phyloP scores from a whole-genome alignment of 176 grass and related monocot species.

The Coix lacrymajobi region DNA sequence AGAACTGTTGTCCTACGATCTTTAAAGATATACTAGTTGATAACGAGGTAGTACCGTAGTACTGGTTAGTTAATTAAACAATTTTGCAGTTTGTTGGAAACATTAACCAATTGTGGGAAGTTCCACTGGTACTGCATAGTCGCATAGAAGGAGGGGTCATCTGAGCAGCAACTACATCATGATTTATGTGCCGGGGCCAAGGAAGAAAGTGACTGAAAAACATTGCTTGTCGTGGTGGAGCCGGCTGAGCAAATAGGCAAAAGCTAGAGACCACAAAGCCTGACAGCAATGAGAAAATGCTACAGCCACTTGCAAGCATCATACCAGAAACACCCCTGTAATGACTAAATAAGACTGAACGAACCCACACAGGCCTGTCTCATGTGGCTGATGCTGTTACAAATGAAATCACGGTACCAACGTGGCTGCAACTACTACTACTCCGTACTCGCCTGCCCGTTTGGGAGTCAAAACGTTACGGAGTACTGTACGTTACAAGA shows the following conservation, averaged over 20 bases:
- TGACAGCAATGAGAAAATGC: background rate
- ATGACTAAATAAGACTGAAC: background rate
- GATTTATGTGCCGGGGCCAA: background rate
- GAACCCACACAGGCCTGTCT: background rate
- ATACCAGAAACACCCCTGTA: background rate
- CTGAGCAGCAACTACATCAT: background rate
- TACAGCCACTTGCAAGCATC: background rate
- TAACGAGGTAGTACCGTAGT: too few species aligned
- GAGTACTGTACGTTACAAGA: background rate
- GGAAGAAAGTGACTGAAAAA: slow-evolving; percentile 1
- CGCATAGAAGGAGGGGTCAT: background rate
- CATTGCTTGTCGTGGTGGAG: background rate
- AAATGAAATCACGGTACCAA: background rate
- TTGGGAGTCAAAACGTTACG: background rate
- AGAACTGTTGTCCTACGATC: background rate
- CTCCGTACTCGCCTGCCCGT: background rate
- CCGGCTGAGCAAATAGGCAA: background rate
- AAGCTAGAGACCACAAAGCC: background rate
- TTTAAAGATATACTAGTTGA: background rate
- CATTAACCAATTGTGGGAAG: background rate
- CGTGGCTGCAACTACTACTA: background rate
- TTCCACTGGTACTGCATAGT: background rate
- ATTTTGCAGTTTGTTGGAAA: background rate
- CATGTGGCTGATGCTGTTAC: background rate
- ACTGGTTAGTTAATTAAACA: background rate